A percentile compares a stretch with the other conserved stretches of the same genome.
Evolutionary conservation across 179 eudicot species (phyloP).

Genomic region (Beta macrorhiza): DNA sequence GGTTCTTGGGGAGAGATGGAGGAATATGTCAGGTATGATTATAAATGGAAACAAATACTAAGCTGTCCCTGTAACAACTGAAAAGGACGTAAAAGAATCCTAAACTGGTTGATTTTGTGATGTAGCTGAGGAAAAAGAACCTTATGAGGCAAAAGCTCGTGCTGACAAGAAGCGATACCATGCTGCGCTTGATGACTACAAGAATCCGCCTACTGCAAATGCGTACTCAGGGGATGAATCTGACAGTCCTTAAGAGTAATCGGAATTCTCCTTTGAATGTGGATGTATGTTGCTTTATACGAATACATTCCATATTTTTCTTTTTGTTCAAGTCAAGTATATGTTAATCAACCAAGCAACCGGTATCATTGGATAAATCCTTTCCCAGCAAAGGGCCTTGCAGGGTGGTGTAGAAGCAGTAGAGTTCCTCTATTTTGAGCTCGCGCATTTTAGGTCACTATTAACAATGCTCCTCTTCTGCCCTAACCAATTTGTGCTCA

Average conservation of each 20-base stretch:
- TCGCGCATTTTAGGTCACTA: no score
- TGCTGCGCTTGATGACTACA: slow-evolving; percentile 63
- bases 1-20: slow-evolving; percentile 93
- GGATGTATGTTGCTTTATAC: no score
- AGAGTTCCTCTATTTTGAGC: no score
- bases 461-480: no score
- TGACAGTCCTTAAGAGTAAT: slow-evolving; percentile 36
- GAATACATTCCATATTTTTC: not conserved
- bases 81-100: not conserved
- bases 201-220: slow-evolving; percentile 50
- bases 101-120: not conserved
- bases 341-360: no score
- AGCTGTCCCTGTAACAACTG: not conserved
- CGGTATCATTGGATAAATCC: no score
- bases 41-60: not conserved
- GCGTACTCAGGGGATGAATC: slow-evolving; percentile 67
- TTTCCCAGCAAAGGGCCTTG: no score
- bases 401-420: no score
- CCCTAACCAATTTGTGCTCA: no score
- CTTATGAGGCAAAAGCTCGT: slow-evolving; percentile 72
- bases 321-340: no score
- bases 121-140: slow-evolving; percentile 88
- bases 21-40: slow-evolving; percentile 66
- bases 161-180: slow-evolving; percentile 74
- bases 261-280: not conserved